Conservation (phyloP, 2,329 filamentous ascomycete species). For the Colletotrichum aenigma region DNA sequence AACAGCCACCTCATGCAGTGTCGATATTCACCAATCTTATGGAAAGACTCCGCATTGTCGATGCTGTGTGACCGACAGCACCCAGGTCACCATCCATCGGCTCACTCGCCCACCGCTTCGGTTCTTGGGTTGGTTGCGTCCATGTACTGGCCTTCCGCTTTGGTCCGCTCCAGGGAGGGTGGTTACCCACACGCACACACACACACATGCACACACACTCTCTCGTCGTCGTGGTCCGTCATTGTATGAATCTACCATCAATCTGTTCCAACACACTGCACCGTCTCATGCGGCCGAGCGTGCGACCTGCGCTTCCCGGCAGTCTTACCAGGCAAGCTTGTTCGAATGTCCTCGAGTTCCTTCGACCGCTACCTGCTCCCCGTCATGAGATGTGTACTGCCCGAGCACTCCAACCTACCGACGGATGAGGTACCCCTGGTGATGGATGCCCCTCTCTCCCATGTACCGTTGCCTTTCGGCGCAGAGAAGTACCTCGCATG, state of each 20-base stretch:
- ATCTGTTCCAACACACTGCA: slow-evolving; percentile 2
- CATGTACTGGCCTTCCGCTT: neutral
- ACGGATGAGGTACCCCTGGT: neutral
- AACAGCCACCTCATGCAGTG: neutral
- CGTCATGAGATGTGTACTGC: neutral
- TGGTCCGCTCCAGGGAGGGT: neutral
- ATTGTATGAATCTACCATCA: neutral
- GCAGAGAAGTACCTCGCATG: neutral
- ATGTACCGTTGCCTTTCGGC: neutral
- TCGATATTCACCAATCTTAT: neutral
- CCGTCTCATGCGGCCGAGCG: slow-evolving; percentile 8
- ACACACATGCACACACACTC: neutral
- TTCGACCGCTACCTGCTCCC: neutral
- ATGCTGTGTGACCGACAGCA: neutral
- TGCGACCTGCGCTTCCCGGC: slow-evolving; percentile 15
- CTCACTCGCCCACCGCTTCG: neutral
- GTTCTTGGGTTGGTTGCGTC: neutral
- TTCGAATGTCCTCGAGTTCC: neutral
- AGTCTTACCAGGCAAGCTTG: slow-evolving; percentile 16
- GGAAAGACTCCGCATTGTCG: neutral
- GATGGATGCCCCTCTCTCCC: neutral
- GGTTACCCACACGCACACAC: neutral
- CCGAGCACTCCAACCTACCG: neutral
- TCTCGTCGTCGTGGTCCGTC: neutral
- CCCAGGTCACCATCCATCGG: neutral